Evolutionary conservation across 495 filamentous ascomycete genomes (phyloP).

Genomic region (Hypoxylon fragiforme): DNA sequence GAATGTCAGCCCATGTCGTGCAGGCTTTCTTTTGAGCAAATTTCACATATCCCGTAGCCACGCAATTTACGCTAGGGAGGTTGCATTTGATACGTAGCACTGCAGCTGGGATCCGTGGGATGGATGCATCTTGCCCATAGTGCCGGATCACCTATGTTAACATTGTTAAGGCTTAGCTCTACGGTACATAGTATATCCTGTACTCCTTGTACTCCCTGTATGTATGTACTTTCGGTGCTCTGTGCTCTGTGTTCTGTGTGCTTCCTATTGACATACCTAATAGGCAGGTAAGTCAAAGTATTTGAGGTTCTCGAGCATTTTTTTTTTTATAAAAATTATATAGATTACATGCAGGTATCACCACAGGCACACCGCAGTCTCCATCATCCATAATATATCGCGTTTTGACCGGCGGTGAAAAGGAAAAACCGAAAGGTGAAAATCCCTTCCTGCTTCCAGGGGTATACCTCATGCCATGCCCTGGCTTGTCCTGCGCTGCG

Average conservation of each 20-base stretch:
- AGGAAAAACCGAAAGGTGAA: no score
- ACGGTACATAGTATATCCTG: conserved; percentile 10
- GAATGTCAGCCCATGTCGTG: conserved; percentile 33
- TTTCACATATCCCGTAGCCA: conserved; percentile 31
- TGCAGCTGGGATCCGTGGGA: conserved; percentile 33
- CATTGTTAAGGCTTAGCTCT: conserved; percentile 12
- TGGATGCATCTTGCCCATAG: conserved; percentile 34
- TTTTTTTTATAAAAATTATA: no score
- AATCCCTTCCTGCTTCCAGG: background rate
- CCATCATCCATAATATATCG: no score
- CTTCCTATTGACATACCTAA: no score
- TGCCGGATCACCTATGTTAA: conserved; percentile 19
- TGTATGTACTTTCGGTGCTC: no score
- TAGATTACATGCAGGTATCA: no score
- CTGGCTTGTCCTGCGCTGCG: no score
- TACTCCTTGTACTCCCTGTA: no score
- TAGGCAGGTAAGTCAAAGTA: no score
- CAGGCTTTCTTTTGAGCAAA: conserved; percentile 28
- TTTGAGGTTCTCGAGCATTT: no score
- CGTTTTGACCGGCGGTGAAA: conserved; percentile 7
- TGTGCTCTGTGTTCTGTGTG: no score
- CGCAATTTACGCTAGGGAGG: conserved; percentile 20
- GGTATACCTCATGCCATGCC: conserved; percentile 22
- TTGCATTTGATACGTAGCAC: conserved; percentile 32
- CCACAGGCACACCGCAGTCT: no score